Percentiles rank a stretch among this genome's conserved stretches.
These are phyloP conservation scores for Cocos nucifera DNA, from an alignment of 176 grass and related monocot genomes.

Conservation along the genomic window DNA sequence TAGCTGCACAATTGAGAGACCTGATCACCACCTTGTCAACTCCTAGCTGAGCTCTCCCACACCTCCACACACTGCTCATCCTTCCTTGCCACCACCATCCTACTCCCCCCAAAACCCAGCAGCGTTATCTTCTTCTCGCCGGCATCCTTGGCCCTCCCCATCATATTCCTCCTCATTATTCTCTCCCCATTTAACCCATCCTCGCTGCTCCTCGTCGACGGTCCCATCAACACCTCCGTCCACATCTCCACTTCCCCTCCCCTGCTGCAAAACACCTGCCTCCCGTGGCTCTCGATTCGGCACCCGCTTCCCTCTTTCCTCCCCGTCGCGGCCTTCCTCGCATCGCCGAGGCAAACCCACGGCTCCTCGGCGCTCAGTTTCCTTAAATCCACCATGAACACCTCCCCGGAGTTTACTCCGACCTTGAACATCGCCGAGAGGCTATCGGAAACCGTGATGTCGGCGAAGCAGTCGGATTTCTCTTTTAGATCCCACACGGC, in stretches of 20 bases:
- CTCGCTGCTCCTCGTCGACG: background rate
- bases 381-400: conserved; percentile 81
- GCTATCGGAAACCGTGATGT: conserved; percentile 39
- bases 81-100: conserved; percentile 62
- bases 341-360: conserved; percentile 49
- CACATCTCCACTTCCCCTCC: conserved; percentile 59
- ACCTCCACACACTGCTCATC: conserved; percentile 52
- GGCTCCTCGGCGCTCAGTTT: conserved; percentile 41
- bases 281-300: conserved; percentile 49
- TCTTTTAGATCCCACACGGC: conserved; percentile 58
- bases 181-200: conserved; percentile 30
- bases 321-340: conserved; percentile 7
- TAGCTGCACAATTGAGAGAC: background rate
- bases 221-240: conserved; percentile 44
- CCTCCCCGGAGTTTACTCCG: conserved; percentile 47
- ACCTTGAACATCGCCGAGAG: conserved; percentile 66
- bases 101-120: conserved; percentile 64
- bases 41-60: conserved; percentile 44
- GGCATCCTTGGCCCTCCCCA: conserved; percentile 31
- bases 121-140: conserved; percentile 50
- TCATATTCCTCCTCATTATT: conserved; percentile 67
- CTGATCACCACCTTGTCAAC: background rate
- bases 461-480: conserved; percentile 58
- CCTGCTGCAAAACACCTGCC: conserved; percentile 49
- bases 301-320: conserved; percentile 61